Conservation (phyloP, 75 land plant species). For the Ceratopteris richardii region DNA sequence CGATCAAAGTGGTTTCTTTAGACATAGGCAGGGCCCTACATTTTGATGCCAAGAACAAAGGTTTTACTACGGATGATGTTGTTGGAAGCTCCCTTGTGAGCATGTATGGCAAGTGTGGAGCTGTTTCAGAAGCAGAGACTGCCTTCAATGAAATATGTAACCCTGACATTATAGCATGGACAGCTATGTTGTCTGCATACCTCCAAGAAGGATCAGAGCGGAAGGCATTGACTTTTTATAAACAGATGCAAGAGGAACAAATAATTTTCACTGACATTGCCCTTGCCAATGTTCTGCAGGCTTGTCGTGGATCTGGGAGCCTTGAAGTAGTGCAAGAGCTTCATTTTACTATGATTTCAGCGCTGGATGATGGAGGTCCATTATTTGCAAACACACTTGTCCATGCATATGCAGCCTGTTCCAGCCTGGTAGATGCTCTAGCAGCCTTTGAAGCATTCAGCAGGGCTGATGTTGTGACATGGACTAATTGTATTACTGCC, state of each 20-base stretch:
- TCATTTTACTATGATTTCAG: conserved; percentile 1
- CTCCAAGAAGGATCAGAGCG: neutral
- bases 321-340: neutral
- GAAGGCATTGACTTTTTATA: neutral
- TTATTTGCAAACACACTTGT: neutral
- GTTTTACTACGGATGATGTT: conserved; percentile 4
- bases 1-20: conserved; percentile 9
- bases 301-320: neutral
- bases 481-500: conserved; percentile 10
- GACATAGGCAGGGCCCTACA: conserved; percentile 31
- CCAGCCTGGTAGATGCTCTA: neutral
- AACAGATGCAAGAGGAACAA: neutral
- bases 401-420: conserved; percentile 9
- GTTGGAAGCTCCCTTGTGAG: conserved; percentile 25
- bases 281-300: neutral
- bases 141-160: neutral
- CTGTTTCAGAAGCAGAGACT: neutral
- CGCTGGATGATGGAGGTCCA: neutral
- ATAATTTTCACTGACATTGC: neutral
- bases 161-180: neutral
- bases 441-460: neutral
- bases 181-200: neutral
- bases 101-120: neutral
- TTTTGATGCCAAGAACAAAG: conserved; percentile 16
- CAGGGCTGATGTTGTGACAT: conserved; percentile 6